Evolutionary conservation across 2,329 filamentous ascomycete species (phyloP).

Genomic region (Ophiostoma sp.): DNA sequence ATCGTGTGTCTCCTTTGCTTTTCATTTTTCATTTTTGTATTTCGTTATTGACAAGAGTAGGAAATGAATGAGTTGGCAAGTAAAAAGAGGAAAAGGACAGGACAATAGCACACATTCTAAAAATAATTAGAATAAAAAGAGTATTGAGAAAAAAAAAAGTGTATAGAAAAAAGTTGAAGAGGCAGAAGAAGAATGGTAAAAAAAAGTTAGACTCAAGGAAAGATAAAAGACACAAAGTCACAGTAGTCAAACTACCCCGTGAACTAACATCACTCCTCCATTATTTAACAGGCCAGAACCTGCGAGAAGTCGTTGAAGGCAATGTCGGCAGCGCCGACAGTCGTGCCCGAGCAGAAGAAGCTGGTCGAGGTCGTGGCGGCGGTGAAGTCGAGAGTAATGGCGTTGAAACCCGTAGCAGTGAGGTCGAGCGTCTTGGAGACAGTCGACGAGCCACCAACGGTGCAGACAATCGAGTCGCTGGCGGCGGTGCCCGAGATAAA

Average conservation of each 20-base stretch:
- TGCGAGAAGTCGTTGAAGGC: background rate
- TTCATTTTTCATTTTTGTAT: constrained; percentile 4
- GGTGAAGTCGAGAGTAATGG: background rate
- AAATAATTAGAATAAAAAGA: background rate
- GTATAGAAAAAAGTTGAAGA: background rate
- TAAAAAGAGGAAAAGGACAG: background rate
- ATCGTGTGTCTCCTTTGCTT: constrained; percentile 9
- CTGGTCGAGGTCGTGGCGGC: background rate
- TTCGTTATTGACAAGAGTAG: background rate
- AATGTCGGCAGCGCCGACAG: background rate
- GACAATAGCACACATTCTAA: constrained; percentile 2
- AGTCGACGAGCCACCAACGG: background rate
- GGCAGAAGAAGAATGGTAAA: background rate
- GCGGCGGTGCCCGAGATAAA: background rate
- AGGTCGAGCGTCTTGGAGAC: background rate
- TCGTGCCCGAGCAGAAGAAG: constrained; percentile 13
- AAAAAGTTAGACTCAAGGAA: background rate
- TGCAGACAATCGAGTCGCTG: background rate
- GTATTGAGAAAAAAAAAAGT: background rate
- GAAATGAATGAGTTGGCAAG: background rate
- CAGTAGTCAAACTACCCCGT: background rate
- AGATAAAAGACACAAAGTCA: background rate
- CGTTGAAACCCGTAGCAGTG: background rate
- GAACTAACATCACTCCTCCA: background rate
- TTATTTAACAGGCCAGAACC: background rate